Percentiles rank a stretch among this genome's conserved stretches.
These are phyloP conservation scores for Colletotrichum viniferum DNA, from an alignment of 2,329 filamentous ascomycete genomes.

Conservation along the genomic window DNA sequence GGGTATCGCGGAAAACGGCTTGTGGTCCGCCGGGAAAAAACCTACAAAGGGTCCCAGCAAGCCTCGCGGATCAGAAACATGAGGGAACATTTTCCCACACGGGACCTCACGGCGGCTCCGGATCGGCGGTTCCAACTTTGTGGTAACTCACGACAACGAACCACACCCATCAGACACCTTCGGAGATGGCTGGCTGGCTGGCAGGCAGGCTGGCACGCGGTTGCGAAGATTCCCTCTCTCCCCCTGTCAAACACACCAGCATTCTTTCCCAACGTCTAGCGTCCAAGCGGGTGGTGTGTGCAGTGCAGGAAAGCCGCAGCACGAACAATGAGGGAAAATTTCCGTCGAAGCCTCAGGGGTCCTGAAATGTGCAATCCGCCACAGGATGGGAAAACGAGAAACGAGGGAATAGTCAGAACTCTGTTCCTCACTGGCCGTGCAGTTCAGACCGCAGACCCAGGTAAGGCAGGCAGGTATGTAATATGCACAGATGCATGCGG, in stretches of 20 bases:
- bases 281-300: background rate
- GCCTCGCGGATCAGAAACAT: background rate
- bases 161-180: background rate
- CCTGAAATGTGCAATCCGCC: background rate
- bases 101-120: conserved; percentile 12
- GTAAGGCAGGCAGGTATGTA: background rate
- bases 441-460: background rate
- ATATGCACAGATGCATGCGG: background rate
- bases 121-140: conserved; percentile 16
- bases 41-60: background rate
- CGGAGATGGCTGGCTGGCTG: background rate
- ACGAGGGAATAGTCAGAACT: conserved; percentile 6
- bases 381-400: background rate
- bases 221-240: background rate
- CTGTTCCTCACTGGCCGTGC: background rate
- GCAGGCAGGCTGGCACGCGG: background rate
- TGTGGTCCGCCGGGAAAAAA: background rate
- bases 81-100: background rate
- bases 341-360: background rate
- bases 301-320: background rate
- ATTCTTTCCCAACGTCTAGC: background rate
- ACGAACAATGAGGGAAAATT: background rate
- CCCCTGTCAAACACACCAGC: background rate
- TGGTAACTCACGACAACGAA: background rate
- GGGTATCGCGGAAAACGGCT: background rate